Conservation (phyloP, 1,139 yeast genomes). For the Nadsonia starkeyi-henricii region DNA sequence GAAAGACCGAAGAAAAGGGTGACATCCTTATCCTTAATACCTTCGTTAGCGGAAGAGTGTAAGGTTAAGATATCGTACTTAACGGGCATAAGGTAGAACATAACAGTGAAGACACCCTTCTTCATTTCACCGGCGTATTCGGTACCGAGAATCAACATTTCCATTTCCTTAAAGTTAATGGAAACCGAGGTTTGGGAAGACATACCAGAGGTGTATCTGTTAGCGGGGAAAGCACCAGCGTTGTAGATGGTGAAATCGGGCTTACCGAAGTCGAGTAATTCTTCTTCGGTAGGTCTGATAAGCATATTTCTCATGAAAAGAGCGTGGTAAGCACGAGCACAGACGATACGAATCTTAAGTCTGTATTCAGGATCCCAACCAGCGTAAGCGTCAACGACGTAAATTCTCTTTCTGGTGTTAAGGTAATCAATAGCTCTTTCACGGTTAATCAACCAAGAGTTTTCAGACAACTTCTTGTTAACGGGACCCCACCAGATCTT, state of each 20-base stretch:
- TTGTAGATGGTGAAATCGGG: conserved; percentile 98
- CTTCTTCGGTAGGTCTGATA: conserved; percentile 88
- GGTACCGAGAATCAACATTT: conserved; percentile 96
- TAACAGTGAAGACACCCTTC: conserved; percentile 96
- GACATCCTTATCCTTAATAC: conserved; percentile 65
- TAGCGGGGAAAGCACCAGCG: conserved; percentile 98
- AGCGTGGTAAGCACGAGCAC: conserved; percentile 98
- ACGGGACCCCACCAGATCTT: conserved; percentile 99
- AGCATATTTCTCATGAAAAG: conserved; percentile 97
- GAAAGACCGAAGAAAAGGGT: conserved; percentile 93
- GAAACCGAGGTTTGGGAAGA: conserved; percentile 92
- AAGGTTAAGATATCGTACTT: conserved; percentile 82
- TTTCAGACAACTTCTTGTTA: conserved; percentile 85
- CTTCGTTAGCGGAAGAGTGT: conserved; percentile 94
- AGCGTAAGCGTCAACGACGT: conserved; percentile 92
- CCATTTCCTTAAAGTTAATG: conserved; percentile 94
- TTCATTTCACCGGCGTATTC: conserved; percentile 99
- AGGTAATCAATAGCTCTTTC: conserved; percentile 95
- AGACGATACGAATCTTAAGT: conserved; percentile 88
- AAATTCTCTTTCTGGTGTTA: conserved; percentile 89
- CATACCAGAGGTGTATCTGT: conserved; percentile 94
- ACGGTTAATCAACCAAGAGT: conserved; percentile 91
- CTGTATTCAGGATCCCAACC: conserved; percentile 99
- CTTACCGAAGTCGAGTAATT: conserved; percentile 80
- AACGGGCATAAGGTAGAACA: conserved; percentile 98